phyloP scores from a whole-genome alignment of 2,329 filamentous ascomycete genomes.

The Neonectria ditissima region DNA sequence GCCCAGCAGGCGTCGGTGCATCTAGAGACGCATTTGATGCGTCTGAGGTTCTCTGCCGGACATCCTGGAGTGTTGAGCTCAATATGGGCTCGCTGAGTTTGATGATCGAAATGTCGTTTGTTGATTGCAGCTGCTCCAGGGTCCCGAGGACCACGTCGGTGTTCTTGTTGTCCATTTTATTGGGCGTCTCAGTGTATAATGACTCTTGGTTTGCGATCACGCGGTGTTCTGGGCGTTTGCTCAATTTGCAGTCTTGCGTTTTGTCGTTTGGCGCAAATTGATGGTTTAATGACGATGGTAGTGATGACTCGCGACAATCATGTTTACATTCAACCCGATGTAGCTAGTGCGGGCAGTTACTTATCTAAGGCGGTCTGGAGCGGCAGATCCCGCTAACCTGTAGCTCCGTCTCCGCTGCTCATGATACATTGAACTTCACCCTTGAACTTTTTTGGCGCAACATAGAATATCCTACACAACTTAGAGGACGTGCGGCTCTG shows the following conservation, averaged over 20 bases:
- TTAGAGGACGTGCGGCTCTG: not conserved
- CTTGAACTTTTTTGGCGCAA: constrained; percentile 4
- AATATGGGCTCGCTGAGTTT: constrained; percentile 81
- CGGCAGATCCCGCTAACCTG: constrained; percentile 35
- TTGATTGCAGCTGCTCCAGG: constrained; percentile 65
- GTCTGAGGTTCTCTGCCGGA: constrained; percentile 74
- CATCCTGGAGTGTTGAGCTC: constrained; percentile 57
- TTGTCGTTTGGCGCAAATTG: constrained; percentile 17
- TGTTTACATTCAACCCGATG: constrained; percentile 57
- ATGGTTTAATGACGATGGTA: constrained; percentile 5
- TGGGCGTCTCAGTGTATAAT: fast-evolving
- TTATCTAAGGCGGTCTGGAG: constrained; percentile 35
- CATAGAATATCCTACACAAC: constrained; percentile 5
- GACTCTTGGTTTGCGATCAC: not conserved
- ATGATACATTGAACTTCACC: constrained; percentile 7
- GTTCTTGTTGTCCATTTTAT: constrained; percentile 48
- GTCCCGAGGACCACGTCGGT: constrained; percentile 58
- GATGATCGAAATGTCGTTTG: constrained; percentile 78
- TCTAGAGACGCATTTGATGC: constrained; percentile 74
- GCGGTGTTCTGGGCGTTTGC: too few relatives aligned
- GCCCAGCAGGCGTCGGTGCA: constrained; percentile 77
- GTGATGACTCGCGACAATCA: constrained; percentile 16
- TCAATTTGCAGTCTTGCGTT: constrained; percentile 9
- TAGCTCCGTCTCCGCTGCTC: constrained; percentile 2
- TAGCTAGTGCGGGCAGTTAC: constrained; percentile 37